Evolutionary conservation across 306 rosid species (phyloP).

Genomic region (Amphicarpaea edgeworthii): DNA sequence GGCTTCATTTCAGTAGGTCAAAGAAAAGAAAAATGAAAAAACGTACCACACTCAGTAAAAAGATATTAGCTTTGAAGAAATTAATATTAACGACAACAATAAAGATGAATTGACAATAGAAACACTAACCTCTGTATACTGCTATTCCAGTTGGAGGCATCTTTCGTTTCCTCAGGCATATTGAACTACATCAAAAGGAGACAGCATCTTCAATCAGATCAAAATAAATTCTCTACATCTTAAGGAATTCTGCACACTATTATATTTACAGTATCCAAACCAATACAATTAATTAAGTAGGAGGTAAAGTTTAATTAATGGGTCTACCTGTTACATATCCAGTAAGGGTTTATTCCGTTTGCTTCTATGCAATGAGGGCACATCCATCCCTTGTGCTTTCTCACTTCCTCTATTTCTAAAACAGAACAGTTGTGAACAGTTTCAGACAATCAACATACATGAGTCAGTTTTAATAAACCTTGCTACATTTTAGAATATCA

Average conservation of each 20-base stretch:
- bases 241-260: not conserved
- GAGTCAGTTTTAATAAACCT: not conserved
- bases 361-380: constrained; percentile 85
- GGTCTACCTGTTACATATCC: constrained; percentile 90
- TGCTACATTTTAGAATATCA: constrained; percentile 17
- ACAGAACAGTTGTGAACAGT: constrained; percentile 27
- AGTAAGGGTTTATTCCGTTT: constrained; percentile 65
- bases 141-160: constrained; percentile 76
- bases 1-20: constrained; percentile 54
- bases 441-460: not conserved
- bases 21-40: not conserved
- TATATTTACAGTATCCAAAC: constrained; percentile 11
- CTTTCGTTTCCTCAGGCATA: constrained; percentile 69
- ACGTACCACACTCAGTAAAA: constrained; percentile 6
- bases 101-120: not conserved
- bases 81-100: not conserved
- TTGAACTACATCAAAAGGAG: constrained; percentile 54
- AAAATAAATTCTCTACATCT: not conserved
- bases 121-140: constrained; percentile 62
- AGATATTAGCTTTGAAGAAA: not conserved
- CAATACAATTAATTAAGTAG: not conserved
- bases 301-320: not conserved
- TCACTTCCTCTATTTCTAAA: constrained; percentile 73
- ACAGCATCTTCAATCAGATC: constrained; percentile 37
- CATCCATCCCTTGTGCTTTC: constrained; percentile 72